These are phyloP conservation scores for Didymella sp. DNA, from an alignment of 2,329 filamentous ascomycete genomes.

Conservation along the genomic window DNA sequence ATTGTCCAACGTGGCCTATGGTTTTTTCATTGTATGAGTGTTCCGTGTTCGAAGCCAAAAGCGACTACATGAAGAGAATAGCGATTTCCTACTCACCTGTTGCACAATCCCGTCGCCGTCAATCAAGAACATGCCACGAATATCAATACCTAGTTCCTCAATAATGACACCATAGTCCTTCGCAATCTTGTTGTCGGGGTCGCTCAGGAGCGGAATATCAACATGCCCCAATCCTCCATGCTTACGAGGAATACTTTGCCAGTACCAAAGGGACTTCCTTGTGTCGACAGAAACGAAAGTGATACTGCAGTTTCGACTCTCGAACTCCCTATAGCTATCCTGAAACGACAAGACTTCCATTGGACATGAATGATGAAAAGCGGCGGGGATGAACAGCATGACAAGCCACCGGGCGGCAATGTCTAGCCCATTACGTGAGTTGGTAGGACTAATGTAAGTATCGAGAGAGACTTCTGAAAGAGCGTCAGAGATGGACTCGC, in stretches of 20 bases:
- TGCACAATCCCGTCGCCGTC: neutral
- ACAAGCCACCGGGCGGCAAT: neutral
- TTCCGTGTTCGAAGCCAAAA: neutral
- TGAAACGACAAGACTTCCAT: neutral
- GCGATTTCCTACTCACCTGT: neutral
- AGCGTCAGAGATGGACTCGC: neutral
- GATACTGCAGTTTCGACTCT: neutral
- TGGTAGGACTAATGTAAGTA: neutral
- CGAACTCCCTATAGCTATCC: neutral
- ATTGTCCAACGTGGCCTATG: neutral
- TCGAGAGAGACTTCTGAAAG: neutral
- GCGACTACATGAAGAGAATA: neutral
- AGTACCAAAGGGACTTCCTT: neutral
- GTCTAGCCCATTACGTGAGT: no score
- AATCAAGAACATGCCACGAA: neutral
- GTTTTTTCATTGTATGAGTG: neutral
- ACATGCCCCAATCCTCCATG: neutral
- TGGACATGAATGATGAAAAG: neutral
- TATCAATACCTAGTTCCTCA: neutral
- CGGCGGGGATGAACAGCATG: neutral
- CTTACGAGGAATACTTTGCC: neutral
- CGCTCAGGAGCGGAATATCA: neutral
- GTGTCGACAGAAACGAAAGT: neutral
- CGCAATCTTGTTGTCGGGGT: neutral
- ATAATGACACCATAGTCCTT: neutral